Base-by-base conservation (phyloP, 1,284 basidiomycete species). In the Ceratobasidium sp. region DNA sequence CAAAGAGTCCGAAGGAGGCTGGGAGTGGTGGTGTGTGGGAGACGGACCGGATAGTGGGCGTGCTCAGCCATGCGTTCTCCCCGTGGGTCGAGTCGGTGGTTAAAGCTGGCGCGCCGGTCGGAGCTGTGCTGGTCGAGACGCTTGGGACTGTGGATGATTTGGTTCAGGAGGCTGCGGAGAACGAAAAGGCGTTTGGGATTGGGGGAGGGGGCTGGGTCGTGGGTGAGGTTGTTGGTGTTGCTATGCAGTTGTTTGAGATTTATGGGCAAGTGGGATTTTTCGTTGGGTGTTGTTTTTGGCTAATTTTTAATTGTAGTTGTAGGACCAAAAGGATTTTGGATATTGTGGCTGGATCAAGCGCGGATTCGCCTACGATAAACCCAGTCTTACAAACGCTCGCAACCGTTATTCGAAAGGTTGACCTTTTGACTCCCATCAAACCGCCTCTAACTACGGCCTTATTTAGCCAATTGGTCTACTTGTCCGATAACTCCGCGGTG, bases 111-210 rank as follows among this genome's bases (percentile, higher is more conserved):
- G 15, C 46, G n/a, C 57, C 70, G 23, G 70, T 28, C 52, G 59
- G 77, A 40, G 44, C 52, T 1, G 71, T 80, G n/a, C 44, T 80
- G 40, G 28, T 56, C 42, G 79, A 80, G 57, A 78, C 64, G 59
- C 61, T 80, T 23, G 79, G 79, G 7, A 75, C 79, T 52, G 78
- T 76, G 54, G 61, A 75, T 28, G 79, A 80, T 61, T 40, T 80
- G 64, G 12, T 80, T 15, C 79, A 80, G 26, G 79, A 80, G 50
- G 79, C 66, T 1, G 46, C 42, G 38, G 67, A 70, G 28, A 50
- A 66, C 69, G 67, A 75, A 61, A 50, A 79, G 71, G 44, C 57
- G 38, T 61, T 77, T 52, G 61, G 57, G 23, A 62, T 69, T 42
- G 68, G 67, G 42, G 79, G 79, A 62, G 79, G 76, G 15, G 33